Base-by-base conservation (phyloP, 768 basidiomycete species). In the Amanita subjunquillea region DNA sequence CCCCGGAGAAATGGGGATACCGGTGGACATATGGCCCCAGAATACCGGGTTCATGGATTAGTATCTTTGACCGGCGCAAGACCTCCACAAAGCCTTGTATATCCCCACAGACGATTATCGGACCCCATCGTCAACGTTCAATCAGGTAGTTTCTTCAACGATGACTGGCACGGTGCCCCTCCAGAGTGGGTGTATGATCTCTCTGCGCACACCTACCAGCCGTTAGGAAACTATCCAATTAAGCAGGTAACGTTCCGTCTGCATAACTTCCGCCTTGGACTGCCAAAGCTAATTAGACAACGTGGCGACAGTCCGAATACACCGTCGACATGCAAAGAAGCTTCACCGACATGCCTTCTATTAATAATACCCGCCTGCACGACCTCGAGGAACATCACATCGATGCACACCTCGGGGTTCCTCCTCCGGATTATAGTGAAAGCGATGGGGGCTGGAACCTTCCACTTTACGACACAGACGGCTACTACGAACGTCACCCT, bases 311-410 rank as follows among this genome's bases (percentile, higher is more conserved):
- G 42, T 37, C 51, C 22, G 51, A 45, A 23, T 45, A 46, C 51
- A 9, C 29, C 51, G 15, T 38, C 25, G 44, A 43, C 34, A 36
- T 32, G 17, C 51, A 53, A 45, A 17, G 20, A 34, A 46, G 43
- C 36, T 53, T 53, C 39, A 27, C 43, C 23, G 51, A 53, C 41
- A 10, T 15, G 42, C 9, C 51, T 53, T 53, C 51, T 36, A 44
- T 53, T 53, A 46, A 46, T 53, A 46, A 53, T 53, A 46, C 51
- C 51, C 51, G 51, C 42, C 17, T 25, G 7, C 36, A 51, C 50
- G 42, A 51, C 42, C 30, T 51, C 50, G 41, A 51, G 40, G 50
- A 44, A 12, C 50, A 34, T 15, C 27, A 22, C 20, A 42, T 39
- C 36, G 36, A 27, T 25, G 25, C 41, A 12, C 32, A 10, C 43